phyloP scores from a whole-genome alignment of 257 asterid species.

The Ilex asprella region DNA sequence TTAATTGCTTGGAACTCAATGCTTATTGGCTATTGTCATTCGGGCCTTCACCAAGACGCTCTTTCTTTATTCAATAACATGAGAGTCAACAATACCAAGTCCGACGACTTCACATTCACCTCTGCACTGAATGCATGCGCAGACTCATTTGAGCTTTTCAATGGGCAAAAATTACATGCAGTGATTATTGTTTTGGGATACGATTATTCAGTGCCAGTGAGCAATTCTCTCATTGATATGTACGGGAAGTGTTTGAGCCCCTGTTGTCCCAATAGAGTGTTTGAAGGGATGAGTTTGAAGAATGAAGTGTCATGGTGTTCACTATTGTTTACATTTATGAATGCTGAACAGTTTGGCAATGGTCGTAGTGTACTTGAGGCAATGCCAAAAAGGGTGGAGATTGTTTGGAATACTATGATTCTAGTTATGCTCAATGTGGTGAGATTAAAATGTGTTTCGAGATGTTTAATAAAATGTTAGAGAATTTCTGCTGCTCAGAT shows the following conservation, averaged over 20 bases:
- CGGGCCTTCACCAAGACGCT: constrained; percentile 40
- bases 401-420: constrained; percentile 73
- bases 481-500: too few relatives aligned
- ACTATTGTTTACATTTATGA: constrained; percentile 51
- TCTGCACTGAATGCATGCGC: too few relatives aligned
- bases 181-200: too few relatives aligned
- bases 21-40: constrained; percentile 52
- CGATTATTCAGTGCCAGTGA: constrained; percentile 40
- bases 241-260: constrained; percentile 56
- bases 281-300: constrained; percentile 45
- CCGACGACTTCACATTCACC: too few relatives aligned
- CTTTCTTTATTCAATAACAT: too few relatives aligned
- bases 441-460: constrained; percentile 32
- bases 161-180: too few relatives aligned
- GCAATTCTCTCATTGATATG: constrained; percentile 63
- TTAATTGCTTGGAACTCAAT: constrained; percentile 66
- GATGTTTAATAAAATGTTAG: constrained; percentile 54
- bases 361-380: constrained; percentile 27
- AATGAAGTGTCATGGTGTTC: constrained; percentile 85
- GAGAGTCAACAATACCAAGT: too few relatives aligned
- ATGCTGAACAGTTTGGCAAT: constrained; percentile 34
- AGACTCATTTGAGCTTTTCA: too few relatives aligned
- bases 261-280: constrained; percentile 38
- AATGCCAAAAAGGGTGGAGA: constrained; percentile 52
- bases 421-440: constrained; percentile 45